These are phyloP conservation scores for Talaromyces sp. DNA, from an alignment of 2,329 filamentous ascomycete species.

Conservation along the genomic window DNA sequence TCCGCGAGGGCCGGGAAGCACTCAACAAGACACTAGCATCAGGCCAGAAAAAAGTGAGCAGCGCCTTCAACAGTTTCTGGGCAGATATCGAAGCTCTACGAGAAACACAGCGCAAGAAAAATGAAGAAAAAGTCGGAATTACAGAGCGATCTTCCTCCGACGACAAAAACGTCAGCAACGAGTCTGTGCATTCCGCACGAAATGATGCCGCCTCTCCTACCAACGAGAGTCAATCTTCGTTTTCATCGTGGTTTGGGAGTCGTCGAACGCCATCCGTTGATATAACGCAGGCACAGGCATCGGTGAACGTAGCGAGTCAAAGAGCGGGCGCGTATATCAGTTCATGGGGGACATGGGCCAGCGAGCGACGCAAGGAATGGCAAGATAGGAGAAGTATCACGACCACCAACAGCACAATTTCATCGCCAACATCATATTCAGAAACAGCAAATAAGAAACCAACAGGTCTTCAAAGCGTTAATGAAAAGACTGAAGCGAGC, in stretches of 20 bases:
- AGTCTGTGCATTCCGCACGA: conserved; percentile 23
- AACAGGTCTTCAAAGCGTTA: conserved; percentile 13
- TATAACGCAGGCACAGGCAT: conserved; percentile 53
- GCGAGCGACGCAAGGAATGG: conserved; percentile 47
- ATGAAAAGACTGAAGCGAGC: conserved; percentile 1
- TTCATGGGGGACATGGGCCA: conserved; percentile 62
- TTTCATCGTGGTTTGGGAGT: conserved; percentile 28
- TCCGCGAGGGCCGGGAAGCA: conserved; percentile 77
- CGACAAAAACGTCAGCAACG: conserved; percentile 24
- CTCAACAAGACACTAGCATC: conserved; percentile 86
- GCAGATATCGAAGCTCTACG: conserved; percentile 81
- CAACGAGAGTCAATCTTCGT: conserved; percentile 16
- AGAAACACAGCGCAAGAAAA: conserved; percentile 63
- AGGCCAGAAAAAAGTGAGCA: conserved; percentile 82
- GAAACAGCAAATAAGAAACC: background rate
- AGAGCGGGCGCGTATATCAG: conserved; percentile 61
- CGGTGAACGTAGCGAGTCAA: conserved; percentile 52
- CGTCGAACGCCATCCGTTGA: conserved; percentile 45
- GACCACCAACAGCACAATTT: conserved; percentile 18
- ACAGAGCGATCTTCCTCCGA: conserved; percentile 33
- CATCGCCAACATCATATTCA: conserved; percentile 23
- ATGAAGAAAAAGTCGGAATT: conserved; percentile 28
- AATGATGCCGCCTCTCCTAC: background rate
- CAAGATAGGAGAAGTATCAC: conserved; percentile 35
- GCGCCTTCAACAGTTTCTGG: conserved; percentile 83